Conservation (phyloP, 768 basidiomycete genomes). For the Termitomyces sp. region DNA sequence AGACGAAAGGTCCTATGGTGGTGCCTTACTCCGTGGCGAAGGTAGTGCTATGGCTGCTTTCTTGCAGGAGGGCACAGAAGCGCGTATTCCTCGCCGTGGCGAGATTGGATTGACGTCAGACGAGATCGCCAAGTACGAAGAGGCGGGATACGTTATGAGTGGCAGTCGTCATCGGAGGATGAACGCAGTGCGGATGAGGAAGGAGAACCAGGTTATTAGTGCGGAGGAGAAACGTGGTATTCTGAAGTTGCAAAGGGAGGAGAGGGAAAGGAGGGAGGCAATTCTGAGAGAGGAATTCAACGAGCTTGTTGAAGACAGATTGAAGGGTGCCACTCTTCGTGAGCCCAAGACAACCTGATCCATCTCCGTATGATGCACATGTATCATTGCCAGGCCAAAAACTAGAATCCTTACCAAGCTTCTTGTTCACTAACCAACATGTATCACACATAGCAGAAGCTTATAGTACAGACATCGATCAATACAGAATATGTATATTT, state of each 20-base stretch:
- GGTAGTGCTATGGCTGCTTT: conserved; percentile 98
- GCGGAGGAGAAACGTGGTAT: conserved; percentile 98
- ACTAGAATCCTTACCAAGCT: neutral
- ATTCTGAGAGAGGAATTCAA: conserved; percentile 88
- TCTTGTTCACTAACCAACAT: neutral
- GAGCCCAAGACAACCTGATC: conserved; percentile 7
- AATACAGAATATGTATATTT: neutral
- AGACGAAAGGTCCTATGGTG: conserved; percentile 85
- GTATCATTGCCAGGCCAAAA: neutral
- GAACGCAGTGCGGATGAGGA: conserved; percentile 98
- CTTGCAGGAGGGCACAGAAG: conserved; percentile 75
- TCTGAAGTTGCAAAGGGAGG: conserved; percentile 90
- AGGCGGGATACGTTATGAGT: conserved; percentile 96
- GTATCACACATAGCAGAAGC: neutral
- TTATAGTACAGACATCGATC: neutral
- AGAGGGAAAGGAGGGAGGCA: conserved; percentile 85
- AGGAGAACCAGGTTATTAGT: conserved; percentile 99
- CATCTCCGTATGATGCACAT: neutral
- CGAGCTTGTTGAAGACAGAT: conserved; percentile 71
- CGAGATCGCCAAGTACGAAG: conserved; percentile 84
- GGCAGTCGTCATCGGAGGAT: conserved; percentile 92
- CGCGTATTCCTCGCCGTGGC: conserved; percentile 96
- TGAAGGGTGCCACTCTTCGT: conserved; percentile 40
- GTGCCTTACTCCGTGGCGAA: conserved; percentile 89
- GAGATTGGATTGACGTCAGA: conserved; percentile 92